Conservation (phyloP, 345 rosid species). For the Carallia brachiata region DNA sequence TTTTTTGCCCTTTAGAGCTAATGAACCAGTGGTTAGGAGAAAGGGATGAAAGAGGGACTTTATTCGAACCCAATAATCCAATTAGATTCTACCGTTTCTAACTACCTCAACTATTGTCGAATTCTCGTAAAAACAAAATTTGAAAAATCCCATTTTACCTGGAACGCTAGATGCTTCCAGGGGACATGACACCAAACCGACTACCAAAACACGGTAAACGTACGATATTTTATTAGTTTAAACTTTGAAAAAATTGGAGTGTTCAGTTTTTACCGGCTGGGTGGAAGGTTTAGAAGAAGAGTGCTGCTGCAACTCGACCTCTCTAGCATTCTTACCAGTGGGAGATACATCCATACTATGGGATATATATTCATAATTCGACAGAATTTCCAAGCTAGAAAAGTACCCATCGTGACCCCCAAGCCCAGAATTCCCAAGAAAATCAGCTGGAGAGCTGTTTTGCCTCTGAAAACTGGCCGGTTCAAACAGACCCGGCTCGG, state of each 20-base stretch:
- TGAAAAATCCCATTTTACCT: too few species aligned
- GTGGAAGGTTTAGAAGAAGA: slow-evolving; percentile 38
- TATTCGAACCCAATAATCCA: too few species aligned
- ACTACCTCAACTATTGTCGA: too few species aligned
- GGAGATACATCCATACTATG: slow-evolving; percentile 43
- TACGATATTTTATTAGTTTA: background rate
- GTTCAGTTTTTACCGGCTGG: slow-evolving; percentile 35
- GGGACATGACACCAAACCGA: background rate
- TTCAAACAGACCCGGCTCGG: slow-evolving; percentile 33
- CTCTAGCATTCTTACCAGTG: slow-evolving; percentile 44
- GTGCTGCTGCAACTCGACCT: slow-evolving; percentile 35
- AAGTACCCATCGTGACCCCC: slow-evolving; percentile 50
- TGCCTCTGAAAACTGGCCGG: slow-evolving; percentile 47
- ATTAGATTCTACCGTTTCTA: too few species aligned
- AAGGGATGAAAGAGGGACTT: too few species aligned
- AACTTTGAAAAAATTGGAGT: too few species aligned
- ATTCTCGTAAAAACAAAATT: background rate
- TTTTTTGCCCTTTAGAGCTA: too few species aligned
- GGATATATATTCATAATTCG: slow-evolving; percentile 48
- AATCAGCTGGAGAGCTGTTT: slow-evolving; percentile 72
- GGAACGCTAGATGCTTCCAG: too few species aligned
- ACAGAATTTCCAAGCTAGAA: slow-evolving; percentile 41
- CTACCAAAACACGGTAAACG: background rate
- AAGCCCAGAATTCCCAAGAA: slow-evolving; percentile 36
- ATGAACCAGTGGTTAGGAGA: too few species aligned